A percentile compares a stretch with the other conserved stretches of the same genome.
phyloP scores from a whole-genome alignment of 2,329 filamentous ascomycete genomes.

The Alternaria sp. region DNA sequence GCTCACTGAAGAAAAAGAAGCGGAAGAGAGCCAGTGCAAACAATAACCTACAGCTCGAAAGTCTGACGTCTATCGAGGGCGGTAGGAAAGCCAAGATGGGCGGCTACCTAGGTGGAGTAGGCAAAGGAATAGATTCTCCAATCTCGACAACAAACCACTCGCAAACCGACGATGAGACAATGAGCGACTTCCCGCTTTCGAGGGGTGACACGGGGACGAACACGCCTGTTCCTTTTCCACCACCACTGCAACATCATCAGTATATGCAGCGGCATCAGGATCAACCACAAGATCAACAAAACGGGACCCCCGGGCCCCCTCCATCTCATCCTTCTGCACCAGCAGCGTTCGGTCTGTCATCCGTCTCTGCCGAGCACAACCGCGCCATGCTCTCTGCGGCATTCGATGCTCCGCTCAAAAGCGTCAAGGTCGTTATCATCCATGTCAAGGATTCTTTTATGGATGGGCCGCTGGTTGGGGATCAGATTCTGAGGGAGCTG shows the following conservation, averaged over 20 bases:
- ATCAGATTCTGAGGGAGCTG: slow-evolving; percentile 75
- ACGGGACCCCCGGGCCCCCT: neutral
- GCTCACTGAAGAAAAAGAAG: slow-evolving; percentile 59
- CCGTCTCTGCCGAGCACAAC: slow-evolving; percentile 33
- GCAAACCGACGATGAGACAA: slow-evolving; percentile 34
- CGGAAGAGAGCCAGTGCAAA: slow-evolving; percentile 63
- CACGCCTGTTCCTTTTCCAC: slow-evolving; percentile 20
- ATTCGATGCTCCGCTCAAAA: slow-evolving; percentile 63
- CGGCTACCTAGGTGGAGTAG: slow-evolving; percentile 3
- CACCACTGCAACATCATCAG: neutral
- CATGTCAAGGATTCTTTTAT: slow-evolving; percentile 88
- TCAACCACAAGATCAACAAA: neutral
- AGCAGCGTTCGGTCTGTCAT: slow-evolving; percentile 30
- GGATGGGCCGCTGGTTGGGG: slow-evolving; percentile 70
- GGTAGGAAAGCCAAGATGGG: slow-evolving; percentile 24
- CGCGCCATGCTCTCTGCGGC: slow-evolving; percentile 36
- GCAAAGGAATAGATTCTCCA: slow-evolving; percentile 22
- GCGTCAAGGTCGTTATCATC: slow-evolving; percentile 84
- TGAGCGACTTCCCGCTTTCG: slow-evolving; percentile 32
- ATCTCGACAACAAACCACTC: slow-evolving; percentile 7
- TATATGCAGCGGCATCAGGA: neutral
- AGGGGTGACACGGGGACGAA: slow-evolving; percentile 24
- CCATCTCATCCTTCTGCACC: slow-evolving; percentile 30
- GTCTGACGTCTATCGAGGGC: neutral
- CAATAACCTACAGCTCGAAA: slow-evolving; percentile 39